These are phyloP conservation scores for Pezicula radicicola DNA, from an alignment of 2,329 filamentous ascomycete species.

Conservation along the genomic window DNA sequence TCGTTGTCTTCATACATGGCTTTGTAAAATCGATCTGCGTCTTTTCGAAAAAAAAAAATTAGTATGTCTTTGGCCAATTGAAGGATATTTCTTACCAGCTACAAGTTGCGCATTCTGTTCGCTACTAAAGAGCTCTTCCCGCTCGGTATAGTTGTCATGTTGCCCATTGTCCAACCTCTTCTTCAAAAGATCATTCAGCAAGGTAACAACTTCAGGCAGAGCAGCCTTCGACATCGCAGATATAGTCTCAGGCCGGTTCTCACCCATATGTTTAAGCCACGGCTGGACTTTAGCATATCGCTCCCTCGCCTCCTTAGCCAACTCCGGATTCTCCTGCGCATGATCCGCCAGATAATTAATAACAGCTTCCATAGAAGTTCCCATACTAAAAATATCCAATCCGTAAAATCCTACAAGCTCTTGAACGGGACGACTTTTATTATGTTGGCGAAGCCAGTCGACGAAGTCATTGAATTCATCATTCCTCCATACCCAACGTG, in stretches of 20 bases:
- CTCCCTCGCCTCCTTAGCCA: conserved; percentile 28
- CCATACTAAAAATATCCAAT: no score
- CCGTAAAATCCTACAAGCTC: no score
- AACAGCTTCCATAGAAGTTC: no score
- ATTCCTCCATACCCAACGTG: conserved; percentile 56
- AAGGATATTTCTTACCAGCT: conserved; percentile 12
- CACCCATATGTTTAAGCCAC: conserved; percentile 46
- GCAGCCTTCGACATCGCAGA: conserved; percentile 38
- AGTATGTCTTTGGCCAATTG: no score
- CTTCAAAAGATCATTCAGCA: conserved; percentile 41
- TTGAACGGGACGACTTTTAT: no score
- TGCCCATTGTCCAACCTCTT: no score
- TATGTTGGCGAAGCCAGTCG: conserved; percentile 42
- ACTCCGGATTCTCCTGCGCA: no score
- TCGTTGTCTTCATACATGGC: conserved; percentile 28
- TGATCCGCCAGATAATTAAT: no score
- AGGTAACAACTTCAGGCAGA: conserved; percentile 40
- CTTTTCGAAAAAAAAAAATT: no score
- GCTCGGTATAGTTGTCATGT: conserved; percentile 37
- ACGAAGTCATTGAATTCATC: conserved; percentile 46
- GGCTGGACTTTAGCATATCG: conserved; percentile 43
- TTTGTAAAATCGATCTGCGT: no score
- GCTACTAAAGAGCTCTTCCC: conserved; percentile 44
- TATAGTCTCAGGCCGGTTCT: conserved; percentile 43
- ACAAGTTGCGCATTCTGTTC: conserved; percentile 50